Evolutionary conservation across 2,329 filamentous ascomycete species (phyloP), one percentile per base, ranked within the genome.

Genomic region (Arthrinium phaeospermum): DNA sequence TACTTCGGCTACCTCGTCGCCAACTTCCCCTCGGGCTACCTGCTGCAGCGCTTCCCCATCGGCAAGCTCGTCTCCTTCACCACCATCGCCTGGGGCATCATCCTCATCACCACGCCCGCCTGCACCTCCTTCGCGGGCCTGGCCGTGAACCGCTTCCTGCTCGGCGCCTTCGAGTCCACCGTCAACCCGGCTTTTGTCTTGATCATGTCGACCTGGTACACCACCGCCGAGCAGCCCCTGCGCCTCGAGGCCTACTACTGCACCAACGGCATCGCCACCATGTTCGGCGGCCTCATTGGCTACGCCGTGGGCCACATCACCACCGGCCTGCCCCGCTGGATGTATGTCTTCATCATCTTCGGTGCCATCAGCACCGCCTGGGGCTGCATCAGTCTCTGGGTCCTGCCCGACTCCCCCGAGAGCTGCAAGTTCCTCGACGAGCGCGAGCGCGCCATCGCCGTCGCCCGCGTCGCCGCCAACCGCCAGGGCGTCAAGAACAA

Each of bases 391-490:
- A 88, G 88, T 19, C 86, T 88, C 80, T 86, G 89, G 74, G 78
- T 89, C 53, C 83, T 94, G 1, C 88, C 92, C 0, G 90, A 94
- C 77, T 84, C 87, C 2, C 90, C 91, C 0, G 86, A 89, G 27
- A 90, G 87, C 0, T 90, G 91, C 3, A 88, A 87, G 73, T 92
- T 91, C 77, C 85, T 94, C 47, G 86, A 82, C 5, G 78, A 83
- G 0, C 85, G 88, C 68, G 91, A 93, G 77, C 87, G 86, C 69
- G 81, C 81, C 1, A 84, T 91, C 22, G 88, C 88, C 5, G 83
- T 89, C 16, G 85, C 87, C 68, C 85, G 89, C 34, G 85, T 90
- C 0, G 82, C 85, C 0, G 80, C 79, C 6, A 89, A 90, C 74
- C 80, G 83, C 13, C 84, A 87, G 72, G 88, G 88, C 0, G 84